Percentiles rank a stretch among this genome's conserved stretches.
Evolutionary conservation across 306 rosid species (phyloP).

Genomic region (Pueraria montana): DNA sequence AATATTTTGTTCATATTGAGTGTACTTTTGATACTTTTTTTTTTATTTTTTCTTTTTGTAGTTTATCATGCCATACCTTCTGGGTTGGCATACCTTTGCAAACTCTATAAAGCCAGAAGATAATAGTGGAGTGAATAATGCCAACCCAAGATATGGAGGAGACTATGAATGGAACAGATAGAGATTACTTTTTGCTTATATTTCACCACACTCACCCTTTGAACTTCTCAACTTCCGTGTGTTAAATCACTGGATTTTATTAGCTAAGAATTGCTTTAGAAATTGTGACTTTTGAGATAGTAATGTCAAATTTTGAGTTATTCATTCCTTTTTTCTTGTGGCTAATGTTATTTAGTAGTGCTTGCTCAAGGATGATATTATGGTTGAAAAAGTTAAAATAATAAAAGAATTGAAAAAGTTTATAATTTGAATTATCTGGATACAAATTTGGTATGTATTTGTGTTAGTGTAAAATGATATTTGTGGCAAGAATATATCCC

Average conservation of each 20-base stretch:
- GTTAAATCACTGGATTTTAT: conserved; percentile 25
- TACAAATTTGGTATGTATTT: not conserved
- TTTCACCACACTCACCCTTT: conserved; percentile 4
- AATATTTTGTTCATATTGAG: not conserved
- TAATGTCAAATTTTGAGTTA: not conserved
- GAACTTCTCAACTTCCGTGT: conserved; percentile 25
- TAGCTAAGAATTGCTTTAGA: conserved; percentile 39
- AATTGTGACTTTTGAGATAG: conserved; percentile 35
- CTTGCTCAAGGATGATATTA: not conserved
- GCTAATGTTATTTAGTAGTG: not conserved
- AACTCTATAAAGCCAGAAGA: conserved; percentile 75
- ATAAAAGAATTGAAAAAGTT: not conserved
- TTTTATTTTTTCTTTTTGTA: conserved; percentile 38
- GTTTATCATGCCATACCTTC: conserved; percentile 83
- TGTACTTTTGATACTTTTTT: conserved; percentile 25
- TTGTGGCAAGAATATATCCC: no score
- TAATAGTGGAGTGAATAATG: conserved; percentile 51
- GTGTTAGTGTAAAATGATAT: no score
- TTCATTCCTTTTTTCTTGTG: not conserved
- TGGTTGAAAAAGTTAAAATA: not conserved
- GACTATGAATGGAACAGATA: conserved; percentile 89
- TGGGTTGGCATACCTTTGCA: conserved; percentile 92
- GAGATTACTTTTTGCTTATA: conserved; percentile 35
- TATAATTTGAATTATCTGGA: no score
- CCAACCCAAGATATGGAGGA: conserved; percentile 74